These are phyloP conservation scores for Podospora fimiseda DNA, from an alignment of 495 filamentous ascomycete genomes.

Conservation along the genomic window DNA sequence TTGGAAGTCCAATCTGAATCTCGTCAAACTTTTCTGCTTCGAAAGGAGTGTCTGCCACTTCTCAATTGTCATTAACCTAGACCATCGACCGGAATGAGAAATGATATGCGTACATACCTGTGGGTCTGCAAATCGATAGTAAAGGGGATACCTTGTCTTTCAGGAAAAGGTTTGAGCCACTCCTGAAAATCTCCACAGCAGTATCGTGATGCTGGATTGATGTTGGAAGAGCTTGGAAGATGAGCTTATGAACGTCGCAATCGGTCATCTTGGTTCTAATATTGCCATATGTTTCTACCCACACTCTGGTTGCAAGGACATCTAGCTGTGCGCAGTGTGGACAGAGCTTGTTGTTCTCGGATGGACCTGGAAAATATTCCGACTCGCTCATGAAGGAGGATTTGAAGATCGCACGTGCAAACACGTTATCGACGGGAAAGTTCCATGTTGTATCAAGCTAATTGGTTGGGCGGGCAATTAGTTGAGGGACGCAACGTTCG, in stretches of 20 bases:
- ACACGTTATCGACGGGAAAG: background rate
- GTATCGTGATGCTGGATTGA: no score
- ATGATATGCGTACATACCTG: no score
- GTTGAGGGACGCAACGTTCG: no score
- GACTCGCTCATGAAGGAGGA: no score
- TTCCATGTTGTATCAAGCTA: background rate
- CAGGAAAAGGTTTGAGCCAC: background rate
- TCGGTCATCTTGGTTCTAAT: background rate
- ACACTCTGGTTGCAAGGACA: background rate
- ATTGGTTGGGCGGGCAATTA: background rate
- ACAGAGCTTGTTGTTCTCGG: background rate
- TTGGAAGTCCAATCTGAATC: background rate
- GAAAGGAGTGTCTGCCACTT: background rate
- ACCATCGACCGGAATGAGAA: background rate
- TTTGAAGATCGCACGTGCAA: no score
- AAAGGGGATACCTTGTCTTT: background rate
- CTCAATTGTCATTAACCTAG: background rate
- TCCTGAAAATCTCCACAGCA: background rate
- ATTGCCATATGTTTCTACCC: background rate
- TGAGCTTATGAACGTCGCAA: background rate
- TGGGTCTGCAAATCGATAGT: background rate
- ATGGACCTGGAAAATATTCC: background rate
- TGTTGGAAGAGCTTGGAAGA: background rate
- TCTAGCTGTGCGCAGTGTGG: background rate
- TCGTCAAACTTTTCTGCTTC: background rate